Conservation (phyloP, 1,284 basidiomycete genomes). For the Apiotrichum sp. region DNA sequence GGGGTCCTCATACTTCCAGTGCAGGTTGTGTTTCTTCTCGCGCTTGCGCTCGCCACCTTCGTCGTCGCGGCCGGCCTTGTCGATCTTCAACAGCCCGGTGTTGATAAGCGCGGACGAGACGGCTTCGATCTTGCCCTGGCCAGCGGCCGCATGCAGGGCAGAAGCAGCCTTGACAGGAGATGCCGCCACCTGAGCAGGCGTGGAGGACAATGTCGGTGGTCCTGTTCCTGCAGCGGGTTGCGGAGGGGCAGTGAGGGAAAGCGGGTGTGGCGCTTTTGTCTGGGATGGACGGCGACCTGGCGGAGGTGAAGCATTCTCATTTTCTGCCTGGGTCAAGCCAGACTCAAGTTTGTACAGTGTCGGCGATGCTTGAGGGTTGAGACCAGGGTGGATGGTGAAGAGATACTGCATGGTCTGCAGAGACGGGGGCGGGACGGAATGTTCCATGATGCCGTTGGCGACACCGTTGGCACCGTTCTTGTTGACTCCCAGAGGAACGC, state of each 20-base stretch:
- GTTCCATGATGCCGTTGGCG: background rate
- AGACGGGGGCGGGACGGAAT: constrained; percentile 19
- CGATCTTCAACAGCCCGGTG: constrained; percentile 35
- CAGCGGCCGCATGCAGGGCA: constrained; percentile 26
- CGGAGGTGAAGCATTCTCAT: constrained; percentile 13
- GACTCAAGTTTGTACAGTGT: constrained; percentile 36
- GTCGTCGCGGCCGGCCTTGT: constrained; percentile 32
- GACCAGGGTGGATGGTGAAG: constrained; percentile 31
- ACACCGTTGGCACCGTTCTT: background rate
- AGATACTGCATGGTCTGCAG: constrained; percentile 32
- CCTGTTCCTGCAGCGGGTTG: background rate
- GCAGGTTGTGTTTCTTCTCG: constrained; percentile 41
- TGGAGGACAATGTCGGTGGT: background rate
- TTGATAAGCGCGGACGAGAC: constrained; percentile 22
- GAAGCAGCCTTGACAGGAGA: constrained; percentile 28
- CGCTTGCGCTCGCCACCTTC: constrained; percentile 31
- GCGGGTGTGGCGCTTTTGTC: background rate
- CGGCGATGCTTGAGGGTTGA: constrained; percentile 38
- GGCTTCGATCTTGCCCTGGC: constrained; percentile 27
- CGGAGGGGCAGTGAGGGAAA: background rate
- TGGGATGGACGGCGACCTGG: too few relatives aligned
- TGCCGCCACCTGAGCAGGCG: background rate
- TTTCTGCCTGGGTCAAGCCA: constrained; percentile 27
- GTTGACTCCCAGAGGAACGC: constrained; percentile 22
- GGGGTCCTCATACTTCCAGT: constrained; percentile 49